Evolutionary conservation across 2,329 filamentous ascomycete species (phyloP), one percentile per base, ranked within the genome.

Genomic region (Colletotrichum phormii): DNA sequence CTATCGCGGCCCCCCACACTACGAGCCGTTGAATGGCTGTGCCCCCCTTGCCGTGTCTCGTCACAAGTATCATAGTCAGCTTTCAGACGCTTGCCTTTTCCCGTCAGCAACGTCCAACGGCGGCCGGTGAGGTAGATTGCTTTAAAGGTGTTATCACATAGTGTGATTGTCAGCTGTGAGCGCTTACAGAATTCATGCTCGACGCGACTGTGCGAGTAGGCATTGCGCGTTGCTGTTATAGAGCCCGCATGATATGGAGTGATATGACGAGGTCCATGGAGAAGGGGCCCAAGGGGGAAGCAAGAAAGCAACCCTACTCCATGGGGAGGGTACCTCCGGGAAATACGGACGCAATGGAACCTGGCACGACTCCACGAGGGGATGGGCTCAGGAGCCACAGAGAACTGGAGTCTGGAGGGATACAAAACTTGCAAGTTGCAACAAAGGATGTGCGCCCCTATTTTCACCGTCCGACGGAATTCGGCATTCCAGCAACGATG

Each of bases 1-100:
- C 54, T 42, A 31, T 37, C 51, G 24, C n/a, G 55, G 49, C n/a
- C 42, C 64, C 57, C 64, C 57, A 67, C 33, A 46, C 26, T 37
- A n/a, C 22, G 22, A 31, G 31, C 49, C 61, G 31, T 49, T 49
- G 18, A 49, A n/a, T 49, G 42, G 18, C 18, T 49, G 42, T 49
- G 8, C 18, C 42, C 37, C 42, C 42, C 42, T 49, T 49, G 42
- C 42, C 7, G 42, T n/a, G 42, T 49, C 7, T n/a, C 15, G 42
- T 49, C 42, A n/a, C 42, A 18, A n/a, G 9, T 49, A 15, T 49
- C 42, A 18, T n/a, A 9, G 42, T 49, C 42, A 49, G 18, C 42
- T 49, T n/a, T 18, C 18, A 49, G 42, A 49, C 18, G 42, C 42
- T 49, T n/a, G 42, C 42, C 42, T n/a, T 49, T 49, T 11, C 4